Evolutionary conservation across 169 alveolate species (phyloP), one percentile per base, ranked within the genome.

Genomic region (Plasmodium sp.): DNA sequence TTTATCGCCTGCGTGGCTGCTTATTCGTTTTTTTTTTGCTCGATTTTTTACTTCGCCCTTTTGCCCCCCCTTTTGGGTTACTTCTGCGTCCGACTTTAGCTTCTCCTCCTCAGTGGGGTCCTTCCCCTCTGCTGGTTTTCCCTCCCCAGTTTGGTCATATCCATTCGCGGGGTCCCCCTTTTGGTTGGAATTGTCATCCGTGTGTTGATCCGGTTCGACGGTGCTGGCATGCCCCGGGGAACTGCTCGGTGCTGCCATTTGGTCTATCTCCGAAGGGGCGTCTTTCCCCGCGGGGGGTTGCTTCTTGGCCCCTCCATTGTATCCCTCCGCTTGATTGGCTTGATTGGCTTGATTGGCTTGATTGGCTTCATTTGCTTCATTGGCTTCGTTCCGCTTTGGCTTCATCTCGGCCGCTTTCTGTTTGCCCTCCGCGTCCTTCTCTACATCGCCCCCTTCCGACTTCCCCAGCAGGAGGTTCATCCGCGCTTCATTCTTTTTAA

Each of bases 401-500:
- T n/a, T 6, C 45, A 27, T 18, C 0, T 33, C 86, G 7, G 7
- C 10, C 43, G 22, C 22, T 9, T 3, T 14, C 73, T 83, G 14
- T 9, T 82, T 82, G 0, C 58, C 43, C 18, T 84, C 74, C 39
- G 74, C 10, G 9, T 73, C 84, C 56, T 45, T 48, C 62, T 81
- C 45, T 45, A 33, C 36, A 41, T 83, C 27, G 33, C 22, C 81
- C 67, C 36, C 67, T 67, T 71, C 41, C 9, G 81, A 18, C 54
- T 36, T 90, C 6, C 94, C 94, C 5, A 90, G 74, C 36, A 90
- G 48, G 16, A 81, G 74, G 14, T 71, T 81, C 94, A 90, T 90
- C 27, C 94, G 81, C 16, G 82, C 90, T 81, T 90, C 83, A 81
- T 81, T 90, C 73, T 90, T 90, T 90, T 81, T 58, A 45, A 90